phyloP scores from a whole-genome alignment of 2,329 filamentous ascomycete genomes.

The Pseudogymnoascus sp. region DNA sequence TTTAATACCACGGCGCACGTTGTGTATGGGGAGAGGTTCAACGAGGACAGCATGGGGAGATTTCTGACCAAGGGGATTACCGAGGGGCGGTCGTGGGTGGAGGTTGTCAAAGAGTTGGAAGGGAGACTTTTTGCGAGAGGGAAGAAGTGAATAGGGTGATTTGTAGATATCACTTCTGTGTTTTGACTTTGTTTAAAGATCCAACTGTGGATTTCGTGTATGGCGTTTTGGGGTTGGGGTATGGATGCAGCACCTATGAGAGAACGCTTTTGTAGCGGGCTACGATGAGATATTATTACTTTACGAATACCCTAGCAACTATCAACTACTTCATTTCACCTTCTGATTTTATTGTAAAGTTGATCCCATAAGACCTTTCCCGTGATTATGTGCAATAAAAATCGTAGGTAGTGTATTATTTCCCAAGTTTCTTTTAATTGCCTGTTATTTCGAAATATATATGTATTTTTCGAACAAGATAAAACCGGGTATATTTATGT shows the following conservation, averaged over 20 bases:
- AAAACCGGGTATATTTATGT: too few species aligned
- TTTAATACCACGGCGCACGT: slow-evolving; percentile 51
- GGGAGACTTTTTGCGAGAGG: slow-evolving; percentile 48
- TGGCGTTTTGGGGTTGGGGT: not conserved
- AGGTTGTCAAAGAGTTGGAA: slow-evolving; percentile 47
- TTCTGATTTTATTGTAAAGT: not conserved
- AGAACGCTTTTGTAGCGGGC: slow-evolving; percentile 3
- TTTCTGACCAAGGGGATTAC: slow-evolving; percentile 53
- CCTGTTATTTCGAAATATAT: not conserved
- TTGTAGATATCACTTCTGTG: not conserved
- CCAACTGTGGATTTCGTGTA: not conserved
- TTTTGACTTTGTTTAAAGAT: not conserved
- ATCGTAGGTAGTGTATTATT: not conserved
- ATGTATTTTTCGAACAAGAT: too few species aligned
- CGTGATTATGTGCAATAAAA: not conserved
- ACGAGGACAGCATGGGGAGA: slow-evolving; percentile 65
- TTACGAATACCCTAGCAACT: slow-evolving; percentile 6
- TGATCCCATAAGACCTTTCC: not conserved
- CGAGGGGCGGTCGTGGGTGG: slow-evolving; percentile 41
- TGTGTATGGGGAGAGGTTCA: slow-evolving; percentile 72
- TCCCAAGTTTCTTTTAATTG: not conserved
- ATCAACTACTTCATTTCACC: not conserved
- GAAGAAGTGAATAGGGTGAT: slow-evolving; percentile 33
- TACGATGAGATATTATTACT: slow-evolving; percentile 1
- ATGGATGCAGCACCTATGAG: not conserved